Percentiles rank a stretch among this genome's conserved stretches.
These are phyloP conservation scores for Eucalyptus cladocalyx DNA, from an alignment of 345 rosid genomes.

Conservation along the genomic window DNA sequence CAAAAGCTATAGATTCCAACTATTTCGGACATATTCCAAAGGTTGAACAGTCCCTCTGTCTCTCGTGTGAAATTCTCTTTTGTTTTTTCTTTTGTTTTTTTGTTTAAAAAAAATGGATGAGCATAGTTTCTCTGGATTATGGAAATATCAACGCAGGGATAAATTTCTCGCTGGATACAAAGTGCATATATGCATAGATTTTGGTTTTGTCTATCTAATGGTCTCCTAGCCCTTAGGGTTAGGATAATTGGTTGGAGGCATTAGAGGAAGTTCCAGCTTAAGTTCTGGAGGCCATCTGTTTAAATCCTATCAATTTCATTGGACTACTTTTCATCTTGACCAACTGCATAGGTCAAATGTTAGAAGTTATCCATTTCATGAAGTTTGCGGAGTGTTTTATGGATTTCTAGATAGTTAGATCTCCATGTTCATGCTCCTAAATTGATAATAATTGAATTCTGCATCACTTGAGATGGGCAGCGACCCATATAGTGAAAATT, in stretches of 20 bases:
- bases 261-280: background rate
- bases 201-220: background rate
- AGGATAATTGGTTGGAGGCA: background rate
- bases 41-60: background rate
- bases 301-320: background rate
- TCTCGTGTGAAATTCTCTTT: background rate
- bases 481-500: background rate
- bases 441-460: rapidly evolving
- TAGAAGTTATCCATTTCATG: background rate
- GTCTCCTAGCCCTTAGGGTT: background rate
- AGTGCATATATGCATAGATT: background rate
- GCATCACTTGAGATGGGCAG: background rate
- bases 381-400: background rate
- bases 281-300: background rate
- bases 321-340: background rate
- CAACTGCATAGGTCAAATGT: background rate
- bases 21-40: background rate
- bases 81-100: background rate
- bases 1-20: background rate
- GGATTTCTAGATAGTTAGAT: background rate
- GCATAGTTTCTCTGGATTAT: background rate
- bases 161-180: background rate
- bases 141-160: background rate
- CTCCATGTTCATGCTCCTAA: background rate
- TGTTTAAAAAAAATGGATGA: background rate